Base-by-base conservation (phyloP, 1,284 basidiomycete species). In the Tylopilus sp. region DNA sequence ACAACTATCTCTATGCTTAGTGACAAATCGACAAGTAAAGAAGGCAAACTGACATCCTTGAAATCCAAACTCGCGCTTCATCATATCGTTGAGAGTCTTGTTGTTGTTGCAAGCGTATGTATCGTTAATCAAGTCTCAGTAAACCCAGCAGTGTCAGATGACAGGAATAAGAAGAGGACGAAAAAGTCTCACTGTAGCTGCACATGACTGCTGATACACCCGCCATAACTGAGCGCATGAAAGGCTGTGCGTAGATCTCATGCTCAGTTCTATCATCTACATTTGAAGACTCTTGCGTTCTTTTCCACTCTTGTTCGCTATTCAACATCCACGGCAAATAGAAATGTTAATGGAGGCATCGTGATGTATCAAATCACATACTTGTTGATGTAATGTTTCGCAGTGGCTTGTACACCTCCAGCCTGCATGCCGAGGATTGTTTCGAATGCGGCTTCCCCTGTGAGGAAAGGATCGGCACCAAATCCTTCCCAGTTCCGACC, bases 401-500 rank as follows among this genome's bases (percentile, higher is more conserved):
- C 88, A 49, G 86, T 85, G 9, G 87, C 85, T 68, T 86, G 84
- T 2, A 94, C 90, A 38, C 91, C 91, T 9, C 82, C 81, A 57
- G 86, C 82, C 74, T 94, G 93, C 16, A 92, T 77, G 8, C 92
- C 92, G 1, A 79, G 72, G 54, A 89, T 81, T 1, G 87, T 89
- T 71, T 89, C 84, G 69, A 86, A 90, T 0, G 89, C 87, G 4
- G 84, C 86, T 78, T 90, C 89, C 15, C 90, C 89, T 67, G 81
- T 82, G 26, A 94, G 84, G 74, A 89, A 93, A 0, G 91, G 89
- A 72, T 91, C 89, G 13, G 84, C 85, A 61, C 90, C 86, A 68
- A 89, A 91, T 33, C 89, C 87, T 76, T 91, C 93, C 91, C 91
- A 95, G 74, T 86, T 91, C 39, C 93, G 85, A 2, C 94, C 93